These are phyloP conservation scores for Oryza brachyantha DNA, from an alignment of 176 grass and related monocot species.

Conservation along the genomic window DNA sequence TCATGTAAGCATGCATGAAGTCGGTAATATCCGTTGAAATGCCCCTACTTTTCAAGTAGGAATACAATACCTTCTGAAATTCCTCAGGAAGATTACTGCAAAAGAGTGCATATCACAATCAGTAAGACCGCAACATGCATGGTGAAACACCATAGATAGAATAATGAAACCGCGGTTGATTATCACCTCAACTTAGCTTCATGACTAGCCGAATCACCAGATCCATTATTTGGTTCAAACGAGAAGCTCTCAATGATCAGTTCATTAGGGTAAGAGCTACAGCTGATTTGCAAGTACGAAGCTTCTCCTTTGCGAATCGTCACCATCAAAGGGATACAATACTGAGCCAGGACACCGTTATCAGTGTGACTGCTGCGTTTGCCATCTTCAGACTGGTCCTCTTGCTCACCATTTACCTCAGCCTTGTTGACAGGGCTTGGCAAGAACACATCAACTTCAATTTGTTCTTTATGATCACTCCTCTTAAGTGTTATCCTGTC, in stretches of 20 bases:
- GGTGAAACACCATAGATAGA: not conserved
- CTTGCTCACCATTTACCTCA: not conserved
- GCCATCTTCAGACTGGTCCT: not conserved
- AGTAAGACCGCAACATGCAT: not conserved
- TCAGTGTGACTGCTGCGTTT: not conserved
- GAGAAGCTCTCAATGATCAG: constrained; percentile 30
- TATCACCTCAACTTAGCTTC: constrained; percentile 29
- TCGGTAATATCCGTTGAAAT: constrained; percentile 33
- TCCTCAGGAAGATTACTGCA: constrained; percentile 39
- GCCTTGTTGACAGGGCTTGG: not conserved
- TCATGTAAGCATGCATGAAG: constrained; percentile 47
- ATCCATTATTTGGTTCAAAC: not conserved
- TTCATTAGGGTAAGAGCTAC: constrained; percentile 32
- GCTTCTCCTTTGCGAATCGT: constrained; percentile 22
- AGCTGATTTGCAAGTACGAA: constrained; percentile 40
- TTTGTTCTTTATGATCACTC: constrained; percentile 1
- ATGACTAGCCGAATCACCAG: constrained; percentile 8
- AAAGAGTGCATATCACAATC: not conserved
- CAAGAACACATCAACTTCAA: constrained; percentile 40
- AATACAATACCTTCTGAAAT: constrained; percentile 33
- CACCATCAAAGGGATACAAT: constrained; percentile 29
- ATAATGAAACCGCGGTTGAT: not conserved
- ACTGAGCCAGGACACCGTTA: not conserved
- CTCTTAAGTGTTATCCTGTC: constrained; percentile 22
- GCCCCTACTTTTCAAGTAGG: constrained; percentile 35